Conservation (phyloP, 805 yeast genomes). For the Metschnikowia drakensbergensis region DNA sequence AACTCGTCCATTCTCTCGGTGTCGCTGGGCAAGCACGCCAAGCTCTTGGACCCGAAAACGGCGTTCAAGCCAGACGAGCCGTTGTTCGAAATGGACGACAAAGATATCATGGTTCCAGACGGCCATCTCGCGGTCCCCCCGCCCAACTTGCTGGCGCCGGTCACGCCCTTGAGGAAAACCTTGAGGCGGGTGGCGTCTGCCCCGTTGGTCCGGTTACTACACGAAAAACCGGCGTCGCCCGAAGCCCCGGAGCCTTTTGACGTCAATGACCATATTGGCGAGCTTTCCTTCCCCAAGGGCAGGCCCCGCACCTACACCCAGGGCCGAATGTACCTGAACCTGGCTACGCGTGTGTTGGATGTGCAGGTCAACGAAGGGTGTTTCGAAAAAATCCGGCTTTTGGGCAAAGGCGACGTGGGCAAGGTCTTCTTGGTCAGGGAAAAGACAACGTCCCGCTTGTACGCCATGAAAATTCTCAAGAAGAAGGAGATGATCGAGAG, state of each 20-base stretch:
- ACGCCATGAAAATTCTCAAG: constrained; percentile 88
- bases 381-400: constrained; percentile 82
- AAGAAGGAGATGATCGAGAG: constrained; percentile 94
- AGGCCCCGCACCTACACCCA: constrained; percentile 40
- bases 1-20: constrained; percentile 23
- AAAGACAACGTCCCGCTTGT: constrained; percentile 65
- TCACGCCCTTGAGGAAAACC: constrained; percentile 34
- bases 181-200: constrained; percentile 82
- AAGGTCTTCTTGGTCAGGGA: constrained; percentile 91
- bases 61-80: not conserved
- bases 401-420: constrained; percentile 98
- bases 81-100: not conserved
- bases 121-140: too few species aligned
- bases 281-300: constrained; percentile 29
- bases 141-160: constrained; percentile 7
- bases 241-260: constrained; percentile 37
- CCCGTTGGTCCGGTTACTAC: constrained; percentile 52
- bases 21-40: not conserved
- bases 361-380: constrained; percentile 83
- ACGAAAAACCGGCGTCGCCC: constrained; percentile 17
- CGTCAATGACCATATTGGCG: constrained; percentile 42
- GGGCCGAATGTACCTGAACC: constrained; percentile 64
- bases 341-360: constrained; percentile 67
- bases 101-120: not conserved
- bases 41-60: not conserved